Conservation (phyloP, 257 asterid genomes). For the Lavandula angustifolia region DNA sequence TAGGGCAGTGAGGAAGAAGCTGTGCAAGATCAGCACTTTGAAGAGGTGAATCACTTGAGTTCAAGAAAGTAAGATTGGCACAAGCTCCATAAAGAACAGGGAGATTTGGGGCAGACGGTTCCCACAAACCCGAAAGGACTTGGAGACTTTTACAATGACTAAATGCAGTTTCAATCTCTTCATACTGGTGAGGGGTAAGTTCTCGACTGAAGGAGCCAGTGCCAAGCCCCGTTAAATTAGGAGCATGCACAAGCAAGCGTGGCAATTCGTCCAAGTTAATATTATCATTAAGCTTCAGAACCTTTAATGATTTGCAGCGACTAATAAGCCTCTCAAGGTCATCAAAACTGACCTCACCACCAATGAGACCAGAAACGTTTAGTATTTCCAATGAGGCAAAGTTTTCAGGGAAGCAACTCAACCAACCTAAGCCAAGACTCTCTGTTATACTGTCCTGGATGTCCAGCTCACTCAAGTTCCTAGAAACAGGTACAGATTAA, state of each 20-base stretch:
- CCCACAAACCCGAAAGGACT: slow-evolving; percentile 75
- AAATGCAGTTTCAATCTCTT: slow-evolving; percentile 55
- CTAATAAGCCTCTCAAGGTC: slow-evolving; percentile 81
- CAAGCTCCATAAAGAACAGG: slow-evolving; percentile 76
- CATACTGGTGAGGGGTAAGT: slow-evolving; percentile 50
- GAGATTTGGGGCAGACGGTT: slow-evolving; percentile 46
- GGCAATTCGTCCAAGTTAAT: slow-evolving; percentile 59
- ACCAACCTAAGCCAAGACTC: slow-evolving; percentile 65
- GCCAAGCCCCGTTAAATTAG: slow-evolving; percentile 68
- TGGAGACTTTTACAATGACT: slow-evolving; percentile 53
- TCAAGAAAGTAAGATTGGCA: slow-evolving; percentile 64
- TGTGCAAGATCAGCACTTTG: slow-evolving; percentile 59
- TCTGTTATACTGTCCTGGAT: slow-evolving; percentile 68
- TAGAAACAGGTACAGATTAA: slow-evolving; percentile 34
- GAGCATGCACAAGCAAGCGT: slow-evolving; percentile 56
- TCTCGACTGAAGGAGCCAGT: slow-evolving; percentile 74
- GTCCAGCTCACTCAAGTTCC: slow-evolving; percentile 90
- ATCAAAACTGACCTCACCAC: slow-evolving; percentile 64
- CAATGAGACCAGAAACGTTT: slow-evolving; percentile 64
- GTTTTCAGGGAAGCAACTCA: slow-evolving; percentile 76
- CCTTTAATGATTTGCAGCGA: slow-evolving; percentile 67
- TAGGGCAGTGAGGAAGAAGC: slow-evolving; percentile 70
- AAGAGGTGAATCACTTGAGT: slow-evolving; percentile 58
- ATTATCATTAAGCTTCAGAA: slow-evolving; percentile 69
- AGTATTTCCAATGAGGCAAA: slow-evolving; percentile 68